A percentile compares a stretch with the other conserved stretches of the same genome.
phyloP scores from a whole-genome alignment of 1,139 yeast genomes.

The Debaryomyces subglobosus region DNA sequence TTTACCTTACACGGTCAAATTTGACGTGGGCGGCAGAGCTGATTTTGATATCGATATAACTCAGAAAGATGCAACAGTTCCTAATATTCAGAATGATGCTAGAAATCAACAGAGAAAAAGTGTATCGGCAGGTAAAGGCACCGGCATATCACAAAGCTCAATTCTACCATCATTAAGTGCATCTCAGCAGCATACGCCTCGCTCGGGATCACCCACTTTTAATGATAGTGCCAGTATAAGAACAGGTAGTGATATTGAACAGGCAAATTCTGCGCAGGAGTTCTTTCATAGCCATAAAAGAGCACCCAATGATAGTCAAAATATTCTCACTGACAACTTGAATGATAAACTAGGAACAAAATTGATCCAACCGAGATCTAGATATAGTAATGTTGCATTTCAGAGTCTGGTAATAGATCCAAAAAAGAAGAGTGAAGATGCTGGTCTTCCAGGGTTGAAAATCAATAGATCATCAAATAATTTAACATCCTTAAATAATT shows the following conservation, averaged over 20 bases:
- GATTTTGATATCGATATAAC: slow-evolving; percentile 11
- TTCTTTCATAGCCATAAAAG: slow-evolving; percentile 14
- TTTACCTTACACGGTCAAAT: slow-evolving; percentile 73
- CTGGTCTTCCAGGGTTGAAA: slow-evolving; percentile 45
- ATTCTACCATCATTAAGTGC: slow-evolving; percentile 26
- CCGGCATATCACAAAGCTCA: slow-evolving; percentile 16
- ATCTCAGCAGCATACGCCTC: slow-evolving; percentile 23
- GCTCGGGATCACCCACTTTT: slow-evolving; percentile 17
- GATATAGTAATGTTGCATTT: slow-evolving; percentile 26
- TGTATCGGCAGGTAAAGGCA: slow-evolving; percentile 5
- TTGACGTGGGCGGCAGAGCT: slow-evolving; percentile 47
- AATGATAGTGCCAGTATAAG: slow-evolving; percentile 8
- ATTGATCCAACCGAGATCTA: slow-evolving; percentile 51
- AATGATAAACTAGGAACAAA: slow-evolving; percentile 33
- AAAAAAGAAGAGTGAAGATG: slow-evolving; percentile 32
- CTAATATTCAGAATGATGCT: slow-evolving; percentile 10
- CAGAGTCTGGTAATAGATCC: slow-evolving; percentile 45
- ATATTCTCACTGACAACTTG: slow-evolving; percentile 18
- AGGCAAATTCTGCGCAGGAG: slow-evolving; percentile 15
- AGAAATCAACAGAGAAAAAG: neutral
- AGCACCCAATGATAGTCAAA: slow-evolving; percentile 4
- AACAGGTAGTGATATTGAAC: slow-evolving; percentile 8
- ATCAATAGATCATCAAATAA: slow-evolving; percentile 42
- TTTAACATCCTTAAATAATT: slow-evolving; percentile 20
- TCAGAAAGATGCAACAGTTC: slow-evolving; percentile 8